Conservation (phyloP, 805 yeast genomes). For the Grigorovia jiainica region DNA sequence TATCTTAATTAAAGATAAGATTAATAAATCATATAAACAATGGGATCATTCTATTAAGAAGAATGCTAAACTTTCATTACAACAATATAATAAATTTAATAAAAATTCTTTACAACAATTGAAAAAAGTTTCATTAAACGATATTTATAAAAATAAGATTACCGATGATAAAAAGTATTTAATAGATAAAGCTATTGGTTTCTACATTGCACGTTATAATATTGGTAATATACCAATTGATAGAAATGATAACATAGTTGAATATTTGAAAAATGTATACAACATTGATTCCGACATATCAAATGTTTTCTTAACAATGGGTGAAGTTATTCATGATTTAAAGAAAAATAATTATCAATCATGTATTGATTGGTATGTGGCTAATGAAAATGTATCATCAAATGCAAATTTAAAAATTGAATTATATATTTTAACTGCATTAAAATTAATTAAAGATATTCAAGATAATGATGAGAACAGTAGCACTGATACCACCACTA, state of each 20-base stretch:
- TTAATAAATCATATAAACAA: constrained; percentile 20
- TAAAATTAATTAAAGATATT: constrained; percentile 13
- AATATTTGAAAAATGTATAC: constrained; percentile 25
- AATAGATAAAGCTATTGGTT: constrained; percentile 35
- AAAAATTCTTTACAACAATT: constrained; percentile 22
- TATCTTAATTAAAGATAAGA: constrained; percentile 22
- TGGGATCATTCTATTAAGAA: constrained; percentile 27
- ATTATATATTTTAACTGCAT: constrained; percentile 16
- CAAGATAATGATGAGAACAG: background rate
- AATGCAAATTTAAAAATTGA: constrained; percentile 17
- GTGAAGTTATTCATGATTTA: constrained; percentile 33
- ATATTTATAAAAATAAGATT: constrained; percentile 28
- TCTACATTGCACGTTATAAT: constrained; percentile 41
- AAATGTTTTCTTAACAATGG: constrained; percentile 33
- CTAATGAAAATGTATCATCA: constrained; percentile 1
- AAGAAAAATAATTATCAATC: constrained; percentile 30
- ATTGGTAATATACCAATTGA: constrained; percentile 31
- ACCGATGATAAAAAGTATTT: constrained; percentile 15
- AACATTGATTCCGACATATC: constrained; percentile 23
- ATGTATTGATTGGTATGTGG: constrained; percentile 43
- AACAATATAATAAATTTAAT: constrained; percentile 21
- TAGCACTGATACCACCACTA: constrained; percentile 1
- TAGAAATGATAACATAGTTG: constrained; percentile 21
- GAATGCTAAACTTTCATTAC: constrained; percentile 20
- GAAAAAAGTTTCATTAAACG: constrained; percentile 27